Conservation (phyloP, 2,329 filamentous ascomycete genomes). For the Ophiognomonia clavigignenti-juglandacearum region DNA sequence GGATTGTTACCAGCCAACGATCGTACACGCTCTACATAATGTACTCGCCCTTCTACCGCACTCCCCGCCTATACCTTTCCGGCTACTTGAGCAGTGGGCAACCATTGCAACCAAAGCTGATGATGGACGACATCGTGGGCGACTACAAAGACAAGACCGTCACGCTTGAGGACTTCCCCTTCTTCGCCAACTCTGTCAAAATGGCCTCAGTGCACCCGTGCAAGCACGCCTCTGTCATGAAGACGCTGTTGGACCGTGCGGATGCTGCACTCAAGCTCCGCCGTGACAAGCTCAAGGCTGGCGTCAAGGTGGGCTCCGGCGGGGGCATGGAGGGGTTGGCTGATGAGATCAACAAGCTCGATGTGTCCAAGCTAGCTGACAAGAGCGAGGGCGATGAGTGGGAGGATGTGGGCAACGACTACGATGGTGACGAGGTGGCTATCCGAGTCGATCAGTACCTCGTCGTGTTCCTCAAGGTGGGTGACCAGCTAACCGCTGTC, state of each 20-base stretch:
- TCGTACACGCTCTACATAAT: slow-evolving; percentile 99
- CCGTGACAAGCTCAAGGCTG: slow-evolving; percentile 69
- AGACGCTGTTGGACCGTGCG: slow-evolving; percentile 89
- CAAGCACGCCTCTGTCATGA: slow-evolving; percentile 98
- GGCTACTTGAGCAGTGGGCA: slow-evolving; percentile 78
- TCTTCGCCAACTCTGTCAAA: slow-evolving; percentile 86
- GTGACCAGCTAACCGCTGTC: slow-evolving; percentile 16
- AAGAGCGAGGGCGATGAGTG: slow-evolving; percentile 53
- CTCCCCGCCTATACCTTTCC: slow-evolving; percentile 89
- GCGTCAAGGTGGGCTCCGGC: slow-evolving; percentile 45
- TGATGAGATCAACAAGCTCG: slow-evolving; percentile 68
- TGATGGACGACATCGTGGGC: slow-evolving; percentile 36
- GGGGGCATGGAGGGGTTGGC: slow-evolving; percentile 79
- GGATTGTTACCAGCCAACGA: slow-evolving; percentile 61
- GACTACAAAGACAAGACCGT: slow-evolving; percentile 70
- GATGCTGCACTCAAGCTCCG: slow-evolving; percentile 89
- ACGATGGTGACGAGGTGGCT: slow-evolving; percentile 67
- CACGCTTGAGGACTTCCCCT: slow-evolving; percentile 94
- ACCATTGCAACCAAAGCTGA: slow-evolving; percentile 29
- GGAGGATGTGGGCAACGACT: slow-evolving; percentile 60
- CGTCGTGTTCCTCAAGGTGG: slow-evolving; percentile 79
- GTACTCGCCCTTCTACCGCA: slow-evolving; percentile 95
- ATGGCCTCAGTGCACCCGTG: slow-evolving; percentile 97
- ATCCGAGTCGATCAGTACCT: slow-evolving; percentile 87
- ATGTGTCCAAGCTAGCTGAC: slow-evolving; percentile 47